A percentile compares a stretch with the other conserved stretches of the same genome.
Evolutionary conservation across 2,329 filamentous ascomycete genomes (phyloP).

Genomic region (Emericellopsis cladophorae): DNA sequence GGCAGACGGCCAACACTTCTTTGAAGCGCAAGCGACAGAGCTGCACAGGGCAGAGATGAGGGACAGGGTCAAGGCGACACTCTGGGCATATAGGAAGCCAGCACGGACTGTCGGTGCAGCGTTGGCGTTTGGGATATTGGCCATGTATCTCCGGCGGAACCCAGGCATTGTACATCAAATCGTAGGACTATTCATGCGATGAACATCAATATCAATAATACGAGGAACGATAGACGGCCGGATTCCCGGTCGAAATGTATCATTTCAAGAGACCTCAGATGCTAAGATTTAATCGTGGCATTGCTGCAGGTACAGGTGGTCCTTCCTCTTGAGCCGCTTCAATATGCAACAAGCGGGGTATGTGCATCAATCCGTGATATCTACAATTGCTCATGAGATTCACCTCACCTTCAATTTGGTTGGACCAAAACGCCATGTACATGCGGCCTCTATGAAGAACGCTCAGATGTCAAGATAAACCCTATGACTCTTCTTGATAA

Average conservation of each 20-base stretch:
- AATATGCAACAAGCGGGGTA: too few species aligned
- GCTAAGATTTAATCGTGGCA: too few species aligned
- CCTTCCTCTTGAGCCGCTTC: too few species aligned
- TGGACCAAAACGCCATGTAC: too few species aligned
- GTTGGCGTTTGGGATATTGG: slow-evolving; percentile 53
- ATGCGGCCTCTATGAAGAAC: too few species aligned
- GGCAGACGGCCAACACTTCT: slow-evolving; percentile 53
- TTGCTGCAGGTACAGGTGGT: too few species aligned
- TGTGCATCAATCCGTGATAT: too few species aligned
- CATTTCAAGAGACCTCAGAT: too few species aligned
- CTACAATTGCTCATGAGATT: too few species aligned
- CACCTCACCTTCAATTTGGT: too few species aligned
- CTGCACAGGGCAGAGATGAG: slow-evolving; percentile 50
- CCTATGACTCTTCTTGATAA: slow-evolving; percentile 32
- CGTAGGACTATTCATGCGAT: slow-evolving; percentile 10
- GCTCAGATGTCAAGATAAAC: not conserved
- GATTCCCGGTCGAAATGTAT: too few species aligned
- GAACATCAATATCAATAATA: not conserved
- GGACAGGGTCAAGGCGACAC: slow-evolving; percentile 14
- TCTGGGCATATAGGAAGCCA: slow-evolving; percentile 56
- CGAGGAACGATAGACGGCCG: too few species aligned
- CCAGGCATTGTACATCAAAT: slow-evolving; percentile 15
- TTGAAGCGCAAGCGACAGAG: slow-evolving; percentile 59
- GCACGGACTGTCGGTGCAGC: slow-evolving; percentile 49
- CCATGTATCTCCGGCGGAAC: slow-evolving; percentile 51